Evolutionary conservation across 1,284 basidiomycete species (phyloP).

Genomic region (Ustilago tritici): DNA sequence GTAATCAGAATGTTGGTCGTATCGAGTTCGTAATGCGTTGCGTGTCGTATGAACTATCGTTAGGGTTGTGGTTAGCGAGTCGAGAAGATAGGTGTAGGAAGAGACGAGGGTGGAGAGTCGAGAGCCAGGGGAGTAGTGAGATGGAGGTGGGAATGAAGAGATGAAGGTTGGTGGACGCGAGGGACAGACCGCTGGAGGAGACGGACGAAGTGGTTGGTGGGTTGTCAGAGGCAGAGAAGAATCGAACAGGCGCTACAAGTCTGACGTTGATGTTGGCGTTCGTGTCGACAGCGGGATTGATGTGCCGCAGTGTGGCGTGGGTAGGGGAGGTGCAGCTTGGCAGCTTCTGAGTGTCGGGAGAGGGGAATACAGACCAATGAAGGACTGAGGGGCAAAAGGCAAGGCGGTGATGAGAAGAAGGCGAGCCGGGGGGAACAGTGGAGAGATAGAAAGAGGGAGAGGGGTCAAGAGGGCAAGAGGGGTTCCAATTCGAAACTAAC

Average conservation of each 20-base stretch:
- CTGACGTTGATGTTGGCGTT: constrained; percentile 1
- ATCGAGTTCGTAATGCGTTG: not conserved
- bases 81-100: not conserved
- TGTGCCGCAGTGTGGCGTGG: not conserved
- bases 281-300: not conserved
- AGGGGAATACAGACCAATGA: not conserved
- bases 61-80: not conserved
- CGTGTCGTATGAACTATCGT: constrained; percentile 6
- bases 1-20: not conserved
- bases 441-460: not conserved
- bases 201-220: not conserved
- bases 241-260: not conserved
- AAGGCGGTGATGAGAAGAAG: not conserved
- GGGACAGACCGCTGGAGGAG: not conserved
- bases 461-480: not conserved
- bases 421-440: not conserved
- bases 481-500: not conserved
- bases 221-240: not conserved
- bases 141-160: constrained; percentile 5
- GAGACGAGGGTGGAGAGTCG: not conserved
- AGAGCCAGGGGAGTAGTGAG: not conserved
- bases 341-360: not conserved
- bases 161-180: not conserved
- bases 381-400: not conserved
- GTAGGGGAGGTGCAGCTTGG: not conserved